These are phyloP conservation scores for Diutina rugosa DNA, from an alignment of 1,139 yeast genomes.

Conservation along the genomic window DNA sequence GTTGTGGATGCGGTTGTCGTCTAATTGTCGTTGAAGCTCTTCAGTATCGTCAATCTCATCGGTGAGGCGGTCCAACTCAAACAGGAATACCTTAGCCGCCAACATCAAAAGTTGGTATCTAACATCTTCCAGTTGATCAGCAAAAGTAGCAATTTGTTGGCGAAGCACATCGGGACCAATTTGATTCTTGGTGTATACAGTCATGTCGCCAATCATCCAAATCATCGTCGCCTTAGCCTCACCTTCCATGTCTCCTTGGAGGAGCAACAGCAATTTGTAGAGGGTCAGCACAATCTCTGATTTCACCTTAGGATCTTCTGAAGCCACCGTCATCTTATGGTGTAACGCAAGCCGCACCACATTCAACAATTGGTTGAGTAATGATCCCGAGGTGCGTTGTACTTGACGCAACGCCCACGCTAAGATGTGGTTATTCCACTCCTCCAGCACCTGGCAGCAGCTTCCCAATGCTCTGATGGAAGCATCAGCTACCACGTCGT, in stretches of 20 bases:
- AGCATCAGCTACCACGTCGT: conserved; percentile 27
- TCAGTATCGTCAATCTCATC: not conserved
- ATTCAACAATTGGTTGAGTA: conserved; percentile 46
- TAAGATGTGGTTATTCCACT: conserved; percentile 23
- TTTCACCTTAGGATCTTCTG: conserved; percentile 14
- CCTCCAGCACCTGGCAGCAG: conserved; percentile 29
- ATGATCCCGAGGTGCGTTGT: conserved; percentile 11
- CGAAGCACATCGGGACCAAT: conserved; percentile 76
- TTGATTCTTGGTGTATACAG: conserved; percentile 21
- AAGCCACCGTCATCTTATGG: conserved; percentile 18
- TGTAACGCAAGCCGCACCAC: conserved; percentile 67
- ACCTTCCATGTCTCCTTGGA: conserved; percentile 15
- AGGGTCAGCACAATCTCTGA: conserved; percentile 21
- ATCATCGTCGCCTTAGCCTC: conserved; percentile 73
- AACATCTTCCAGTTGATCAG: conserved; percentile 42
- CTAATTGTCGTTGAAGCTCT: not conserved
- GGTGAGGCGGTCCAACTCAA: conserved; percentile 12
- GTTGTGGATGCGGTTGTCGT: conserved; percentile 9
- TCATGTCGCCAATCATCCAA: conserved; percentile 86
- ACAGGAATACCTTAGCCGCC: conserved; percentile 61
- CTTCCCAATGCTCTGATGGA: conserved; percentile 48
- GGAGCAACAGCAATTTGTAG: conserved; percentile 22
- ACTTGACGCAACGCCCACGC: conserved; percentile 30
- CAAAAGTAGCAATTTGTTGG: conserved; percentile 39
- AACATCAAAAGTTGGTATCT: conserved; percentile 61